phyloP scores from a whole-genome alignment of 73 alveolate genomes.

The Blepharisma stoltei region DNA sequence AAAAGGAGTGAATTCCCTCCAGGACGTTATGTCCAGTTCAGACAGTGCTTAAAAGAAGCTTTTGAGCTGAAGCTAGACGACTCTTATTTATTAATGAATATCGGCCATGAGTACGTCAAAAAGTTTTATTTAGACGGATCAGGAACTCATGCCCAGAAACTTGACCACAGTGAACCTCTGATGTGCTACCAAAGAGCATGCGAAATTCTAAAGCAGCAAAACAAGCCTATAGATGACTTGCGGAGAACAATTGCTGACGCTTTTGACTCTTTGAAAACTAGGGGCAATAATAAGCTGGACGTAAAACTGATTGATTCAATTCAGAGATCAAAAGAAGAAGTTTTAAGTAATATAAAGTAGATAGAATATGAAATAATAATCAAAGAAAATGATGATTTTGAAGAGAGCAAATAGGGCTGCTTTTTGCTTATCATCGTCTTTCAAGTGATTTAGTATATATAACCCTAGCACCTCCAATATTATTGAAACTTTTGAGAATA shows the following conservation, averaged over 20 bases:
- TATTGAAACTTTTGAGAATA: too few species aligned
- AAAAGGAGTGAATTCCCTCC: slow-evolving; percentile 15
- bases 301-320: neutral
- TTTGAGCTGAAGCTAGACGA: slow-evolving; percentile 58
- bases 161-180: slow-evolving; percentile 21
- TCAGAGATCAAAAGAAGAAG: slow-evolving; percentile 1
- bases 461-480: too few species aligned
- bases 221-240: slow-evolving; percentile 43
- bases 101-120: slow-evolving; percentile 59
- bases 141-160: slow-evolving; percentile 25
- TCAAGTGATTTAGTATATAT: too few species aligned
- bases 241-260: neutral
- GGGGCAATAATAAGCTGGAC: slow-evolving; percentile 13
- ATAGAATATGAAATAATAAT: too few species aligned
- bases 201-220: neutral
- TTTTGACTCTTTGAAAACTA: neutral
- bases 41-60: slow-evolving; percentile 72
- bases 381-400: too few species aligned
- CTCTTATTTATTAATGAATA: slow-evolving; percentile 60
- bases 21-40: neutral
- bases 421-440: too few species aligned
- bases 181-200: slow-evolving; percentile 14
- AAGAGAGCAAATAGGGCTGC: too few species aligned
- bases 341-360: neutral
- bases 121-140: slow-evolving; percentile 29